These are phyloP conservation scores for Claviceps africana DNA, from an alignment of 2,329 filamentous ascomycete species.

Conservation along the genomic window DNA sequence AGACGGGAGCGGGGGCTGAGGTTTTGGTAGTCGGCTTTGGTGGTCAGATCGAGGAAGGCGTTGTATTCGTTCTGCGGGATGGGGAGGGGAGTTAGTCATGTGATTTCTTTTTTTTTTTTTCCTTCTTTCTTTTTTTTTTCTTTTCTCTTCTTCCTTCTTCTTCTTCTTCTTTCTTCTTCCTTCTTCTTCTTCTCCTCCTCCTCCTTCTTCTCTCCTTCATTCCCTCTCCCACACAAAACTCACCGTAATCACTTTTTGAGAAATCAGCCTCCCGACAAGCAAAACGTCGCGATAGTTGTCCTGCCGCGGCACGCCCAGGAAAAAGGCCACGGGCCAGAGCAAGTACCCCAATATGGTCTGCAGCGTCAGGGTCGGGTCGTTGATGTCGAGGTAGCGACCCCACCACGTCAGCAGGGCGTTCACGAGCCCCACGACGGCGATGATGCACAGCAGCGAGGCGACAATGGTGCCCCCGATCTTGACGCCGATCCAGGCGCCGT, in stretches of 20 bases:
- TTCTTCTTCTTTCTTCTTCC: too few relatives aligned
- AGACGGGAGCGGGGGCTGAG: constrained; percentile 59
- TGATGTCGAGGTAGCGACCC: constrained; percentile 64
- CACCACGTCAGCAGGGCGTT: constrained; percentile 75
- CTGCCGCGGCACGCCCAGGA: constrained; percentile 65
- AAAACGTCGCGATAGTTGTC: constrained; percentile 47
- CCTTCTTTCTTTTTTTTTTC: too few relatives aligned
- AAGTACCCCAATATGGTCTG: constrained; percentile 65
- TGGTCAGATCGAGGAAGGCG: constrained; percentile 46
- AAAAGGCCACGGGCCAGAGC: constrained; percentile 64
- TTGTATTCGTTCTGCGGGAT: constrained; percentile 56
- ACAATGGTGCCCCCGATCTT: constrained; percentile 79
- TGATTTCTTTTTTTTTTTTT: neutral
- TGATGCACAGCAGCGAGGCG: constrained; percentile 67
- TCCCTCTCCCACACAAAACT: too few relatives aligned
- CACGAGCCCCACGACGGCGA: constrained; percentile 59
- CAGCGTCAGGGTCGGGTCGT: constrained; percentile 52
- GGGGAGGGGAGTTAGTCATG: neutral
- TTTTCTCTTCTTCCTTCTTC: too few relatives aligned
- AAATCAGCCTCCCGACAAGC: constrained; percentile 65
- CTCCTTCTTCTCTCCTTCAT: too few relatives aligned
- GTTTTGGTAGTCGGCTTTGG: constrained; percentile 43
- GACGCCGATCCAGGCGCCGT: constrained; percentile 72
- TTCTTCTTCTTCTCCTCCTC: too few relatives aligned
- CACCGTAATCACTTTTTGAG: constrained; percentile 62